Conservation (phyloP, 352 stramenopile genomes). For the Phytophthora colocasiae region DNA sequence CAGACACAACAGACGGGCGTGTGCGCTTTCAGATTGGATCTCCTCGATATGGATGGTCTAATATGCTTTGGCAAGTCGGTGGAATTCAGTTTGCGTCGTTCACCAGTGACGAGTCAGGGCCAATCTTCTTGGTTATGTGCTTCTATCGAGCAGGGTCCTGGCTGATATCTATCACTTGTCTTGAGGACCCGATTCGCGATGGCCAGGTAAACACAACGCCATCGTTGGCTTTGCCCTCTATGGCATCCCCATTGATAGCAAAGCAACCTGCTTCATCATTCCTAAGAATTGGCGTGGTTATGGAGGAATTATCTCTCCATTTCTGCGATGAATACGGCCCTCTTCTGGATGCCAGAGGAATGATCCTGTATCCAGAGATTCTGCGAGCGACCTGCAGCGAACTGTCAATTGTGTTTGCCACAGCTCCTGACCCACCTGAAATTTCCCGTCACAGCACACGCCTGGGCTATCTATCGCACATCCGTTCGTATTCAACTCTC, state of each 20-base stretch:
- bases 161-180: conserved; percentile 67
- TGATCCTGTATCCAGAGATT: conserved; percentile 70
- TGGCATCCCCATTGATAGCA: conserved; percentile 12
- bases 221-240: conserved; percentile 24
- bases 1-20: conserved; percentile 18
- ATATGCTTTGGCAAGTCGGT: conserved; percentile 78
- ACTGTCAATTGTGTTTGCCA: conserved; percentile 57
- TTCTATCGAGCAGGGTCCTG: conserved; percentile 76
- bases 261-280: conserved; percentile 25
- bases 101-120: conserved; percentile 16
- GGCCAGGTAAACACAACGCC: conserved; percentile 16
- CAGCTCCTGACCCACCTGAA: conserved; percentile 61
- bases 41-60: conserved; percentile 74
- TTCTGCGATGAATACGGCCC: conserved; percentile 72
- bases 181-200: conserved; percentile 58
- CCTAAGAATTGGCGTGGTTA: conserved; percentile 46
- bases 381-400: conserved; percentile 46
- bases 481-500: conserved; percentile 68
- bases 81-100: conserved; percentile 88
- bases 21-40: conserved; percentile 77
- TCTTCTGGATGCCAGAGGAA: conserved; percentile 33
- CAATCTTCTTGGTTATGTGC: conserved; percentile 76
- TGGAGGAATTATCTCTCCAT: conserved; percentile 60
- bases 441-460: conserved; percentile 45
- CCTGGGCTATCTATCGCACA: conserved; percentile 74